Evolutionary conservation across 1,284 basidiomycete species (phyloP), one percentile per base, ranked within the genome.

Genomic region (Apiotrichum siamense): DNA sequence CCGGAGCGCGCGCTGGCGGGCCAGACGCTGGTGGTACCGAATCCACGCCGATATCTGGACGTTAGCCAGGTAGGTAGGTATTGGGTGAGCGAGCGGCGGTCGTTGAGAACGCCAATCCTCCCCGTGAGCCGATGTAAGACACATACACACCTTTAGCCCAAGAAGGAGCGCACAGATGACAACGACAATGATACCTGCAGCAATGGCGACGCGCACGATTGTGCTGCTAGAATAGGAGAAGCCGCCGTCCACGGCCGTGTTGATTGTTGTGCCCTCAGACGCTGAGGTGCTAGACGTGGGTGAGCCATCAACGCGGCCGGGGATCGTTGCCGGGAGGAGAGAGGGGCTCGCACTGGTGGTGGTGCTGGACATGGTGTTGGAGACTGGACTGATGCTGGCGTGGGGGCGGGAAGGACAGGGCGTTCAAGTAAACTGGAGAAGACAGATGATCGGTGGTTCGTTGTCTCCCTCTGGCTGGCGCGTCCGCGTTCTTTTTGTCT

Each of bases 141-240:
- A 39, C 11, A 21, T 2, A 57, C 64, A 39, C 41, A 70, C 70
- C 59, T 70, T 72, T 52, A 69, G 53, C 36, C 64, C 66, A 17
- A 70, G 27, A 10, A 70, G 52, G 17, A 69, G 25, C 3, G 61
- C 67, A 13, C 55, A 58, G 10, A 72, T 44, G 36, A 48, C 60
- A 7, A 72, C 43, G 6, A 72, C 64, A 45, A 72, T 72, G 27
- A 72, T 60, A 46, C 70, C 66, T 0, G 67, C 66, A 9, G 67
- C 70, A 7, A 70, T 58, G 21, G 70, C 66, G 15, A 64, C 64
- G 33, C 64, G 56, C 24, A 72, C 65, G 33, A 72, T 72, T 36
- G 63, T 66, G 32, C 60, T 63, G 15, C 64, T 67, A 12, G 47
- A 55, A 47, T 65, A 70, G 21, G 51, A 57, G 42, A 62, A 69